Evolutionary conservation across 2,329 filamentous ascomycete species (phyloP).

Genomic region (Arachnopeziza araneosa): DNA sequence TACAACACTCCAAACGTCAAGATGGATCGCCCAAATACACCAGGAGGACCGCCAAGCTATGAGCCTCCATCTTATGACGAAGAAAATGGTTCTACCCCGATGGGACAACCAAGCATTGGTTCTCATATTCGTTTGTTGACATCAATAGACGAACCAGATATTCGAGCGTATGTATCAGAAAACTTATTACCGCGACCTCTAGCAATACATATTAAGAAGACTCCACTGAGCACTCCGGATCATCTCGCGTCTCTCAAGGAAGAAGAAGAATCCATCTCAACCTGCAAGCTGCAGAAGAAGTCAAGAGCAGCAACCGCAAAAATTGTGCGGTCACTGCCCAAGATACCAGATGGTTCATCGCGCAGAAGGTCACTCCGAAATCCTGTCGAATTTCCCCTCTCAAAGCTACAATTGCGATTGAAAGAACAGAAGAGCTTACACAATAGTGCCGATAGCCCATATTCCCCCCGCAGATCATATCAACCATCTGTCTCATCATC

Average conservation of each 20-base stretch:
- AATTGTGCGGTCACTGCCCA: slow-evolving; percentile 39
- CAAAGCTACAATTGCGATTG: slow-evolving; percentile 13
- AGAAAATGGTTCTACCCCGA: slow-evolving; percentile 40
- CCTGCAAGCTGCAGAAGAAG: slow-evolving; percentile 32
- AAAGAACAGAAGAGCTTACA: slow-evolving; percentile 25
- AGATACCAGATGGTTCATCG: slow-evolving; percentile 47
- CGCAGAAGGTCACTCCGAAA: slow-evolving; percentile 32
- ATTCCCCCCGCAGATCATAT: slow-evolving; percentile 38
- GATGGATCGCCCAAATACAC: slow-evolving; percentile 40
- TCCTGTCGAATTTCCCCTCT: slow-evolving; percentile 33
- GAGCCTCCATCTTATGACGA: slow-evolving; percentile 52
- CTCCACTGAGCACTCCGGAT: slow-evolving; percentile 30
- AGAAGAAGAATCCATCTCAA: slow-evolving; percentile 23
- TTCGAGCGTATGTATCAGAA: slow-evolving; percentile 49
- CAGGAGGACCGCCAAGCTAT: slow-evolving; percentile 52
- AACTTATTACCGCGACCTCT: slow-evolving; percentile 5
- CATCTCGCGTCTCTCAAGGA: slow-evolving; percentile 33
- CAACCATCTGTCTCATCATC: slow-evolving; percentile 40
- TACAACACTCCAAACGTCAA: slow-evolving; percentile 6
- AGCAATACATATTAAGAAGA: not conserved
- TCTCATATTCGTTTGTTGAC: slow-evolving; percentile 57
- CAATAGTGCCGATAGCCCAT: slow-evolving; percentile 21
- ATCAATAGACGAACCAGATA: slow-evolving; percentile 51
- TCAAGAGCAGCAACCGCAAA: slow-evolving; percentile 23
- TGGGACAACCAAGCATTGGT: slow-evolving; percentile 38